These are phyloP conservation scores for Exophiala xenobiotica DNA, from an alignment of 2,329 filamentous ascomycete species.

Conservation along the genomic window DNA sequence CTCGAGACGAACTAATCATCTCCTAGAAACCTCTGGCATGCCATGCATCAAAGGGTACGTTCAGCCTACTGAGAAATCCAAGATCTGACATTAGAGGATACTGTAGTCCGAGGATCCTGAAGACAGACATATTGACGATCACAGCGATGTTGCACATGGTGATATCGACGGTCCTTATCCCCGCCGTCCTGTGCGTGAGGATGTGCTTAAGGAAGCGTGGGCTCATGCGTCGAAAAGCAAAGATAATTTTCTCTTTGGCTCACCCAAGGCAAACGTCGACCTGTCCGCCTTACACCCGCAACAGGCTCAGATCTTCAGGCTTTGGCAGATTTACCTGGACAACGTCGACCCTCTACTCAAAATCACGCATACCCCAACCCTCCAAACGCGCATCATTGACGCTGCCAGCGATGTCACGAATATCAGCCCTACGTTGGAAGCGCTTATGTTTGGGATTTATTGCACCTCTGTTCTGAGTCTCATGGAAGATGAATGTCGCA, in stretches of 20 bases:
- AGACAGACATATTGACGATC: conserved; percentile 6
- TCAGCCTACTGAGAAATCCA: neutral
- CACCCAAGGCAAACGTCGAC: conserved; percentile 41
- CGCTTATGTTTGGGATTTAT: conserved; percentile 69
- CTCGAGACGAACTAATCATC: conserved; percentile 28
- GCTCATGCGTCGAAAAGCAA: conserved; percentile 44
- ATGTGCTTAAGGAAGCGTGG: conserved; percentile 48
- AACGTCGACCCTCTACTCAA: conserved; percentile 70
- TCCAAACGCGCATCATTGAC: conserved; percentile 64
- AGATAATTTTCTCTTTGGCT: conserved; percentile 56
- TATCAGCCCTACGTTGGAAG: conserved; percentile 59
- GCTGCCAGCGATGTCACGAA: conserved; percentile 57
- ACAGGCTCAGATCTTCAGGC: conserved; percentile 52
- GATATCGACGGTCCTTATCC: conserved; percentile 36
- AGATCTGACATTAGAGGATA: neutral
- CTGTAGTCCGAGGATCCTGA: neutral
- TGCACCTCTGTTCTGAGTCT: conserved; percentile 60
- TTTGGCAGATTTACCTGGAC: conserved; percentile 68
- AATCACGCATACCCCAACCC: conserved; percentile 64
- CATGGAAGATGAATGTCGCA: conserved; percentile 53
- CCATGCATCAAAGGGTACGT: conserved; percentile 45
- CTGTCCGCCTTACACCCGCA: conserved; percentile 59
- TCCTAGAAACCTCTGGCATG: conserved; percentile 48
- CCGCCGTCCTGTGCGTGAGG: conserved; percentile 38
- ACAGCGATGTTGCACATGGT: conserved; percentile 33